Evolutionary conservation across 73 alveolate genomes (phyloP).

Genomic region (Diophrys appendiculata): DNA sequence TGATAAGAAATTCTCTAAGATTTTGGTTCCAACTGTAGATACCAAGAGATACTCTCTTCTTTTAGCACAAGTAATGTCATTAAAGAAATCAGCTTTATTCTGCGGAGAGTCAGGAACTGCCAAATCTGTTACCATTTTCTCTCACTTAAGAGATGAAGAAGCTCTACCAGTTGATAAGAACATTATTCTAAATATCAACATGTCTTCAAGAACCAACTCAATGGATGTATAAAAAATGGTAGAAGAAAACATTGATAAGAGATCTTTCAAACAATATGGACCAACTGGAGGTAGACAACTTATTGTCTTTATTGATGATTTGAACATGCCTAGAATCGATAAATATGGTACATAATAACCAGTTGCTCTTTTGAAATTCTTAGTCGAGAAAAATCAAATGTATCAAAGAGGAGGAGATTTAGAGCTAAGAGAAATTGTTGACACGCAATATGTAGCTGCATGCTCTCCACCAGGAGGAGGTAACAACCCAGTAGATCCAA

Average conservation of each 20-base stretch:
- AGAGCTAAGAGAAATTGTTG: conserved; percentile 92
- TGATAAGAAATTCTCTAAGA: conserved; percentile 95
- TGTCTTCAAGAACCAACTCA: conserved; percentile 98
- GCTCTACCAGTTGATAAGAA: conserved; percentile 77
- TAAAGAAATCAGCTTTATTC: conserved; percentile 95
- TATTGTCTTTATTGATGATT: conserved; percentile 96
- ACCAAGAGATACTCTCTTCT: conserved; percentile 94
- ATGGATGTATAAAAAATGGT: conserved; percentile 94
- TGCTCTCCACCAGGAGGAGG: conserved; percentile 99
- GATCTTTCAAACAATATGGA: conserved; percentile 97
- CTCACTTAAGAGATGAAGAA: conserved; percentile 68
- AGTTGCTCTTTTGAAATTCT: conserved; percentile 94
- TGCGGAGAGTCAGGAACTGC: conserved; percentile 98
- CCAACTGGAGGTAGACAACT: conserved; percentile 97
- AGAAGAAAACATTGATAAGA: conserved; percentile 94
- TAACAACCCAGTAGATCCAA: conserved; percentile 97
- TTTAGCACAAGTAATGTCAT: conserved; percentile 77
- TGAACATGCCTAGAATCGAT: conserved; percentile 98
- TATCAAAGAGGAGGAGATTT: conserved; percentile 95
- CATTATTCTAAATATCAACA: conserved; percentile 96
- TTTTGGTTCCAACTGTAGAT: conserved; percentile 99
- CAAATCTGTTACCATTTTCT: conserved; percentile 90
- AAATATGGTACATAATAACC: conserved; percentile 98
- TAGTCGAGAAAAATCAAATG: conserved; percentile 90
- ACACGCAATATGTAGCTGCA: conserved; percentile 96